Conservation (phyloP, 495 filamentous ascomycete genomes). For the Penicillium lagena region DNA sequence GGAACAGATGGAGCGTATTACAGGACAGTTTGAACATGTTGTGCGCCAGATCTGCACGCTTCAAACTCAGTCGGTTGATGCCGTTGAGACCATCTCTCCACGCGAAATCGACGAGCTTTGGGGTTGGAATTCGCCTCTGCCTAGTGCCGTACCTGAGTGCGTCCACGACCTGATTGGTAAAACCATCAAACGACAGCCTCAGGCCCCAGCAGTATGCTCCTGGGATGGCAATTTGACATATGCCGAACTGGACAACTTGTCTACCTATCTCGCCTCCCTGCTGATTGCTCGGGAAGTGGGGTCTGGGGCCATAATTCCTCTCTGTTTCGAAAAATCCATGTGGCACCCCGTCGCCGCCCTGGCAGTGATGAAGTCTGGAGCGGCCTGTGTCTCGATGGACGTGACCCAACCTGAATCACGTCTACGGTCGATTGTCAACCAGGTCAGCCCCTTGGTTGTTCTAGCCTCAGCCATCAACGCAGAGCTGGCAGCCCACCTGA, state of each 20-base stretch:
- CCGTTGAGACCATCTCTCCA: background rate
- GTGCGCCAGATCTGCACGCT: background rate
- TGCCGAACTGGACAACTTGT: slow-evolving; percentile 31
- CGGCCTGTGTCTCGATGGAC: background rate
- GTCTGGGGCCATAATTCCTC: slow-evolving; percentile 25
- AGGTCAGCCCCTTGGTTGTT: background rate
- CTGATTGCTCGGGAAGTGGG: slow-evolving; percentile 12
- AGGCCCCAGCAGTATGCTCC: slow-evolving; percentile 17
- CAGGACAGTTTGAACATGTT: background rate
- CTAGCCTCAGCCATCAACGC: background rate
- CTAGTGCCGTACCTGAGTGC: background rate
- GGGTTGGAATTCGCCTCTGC: background rate
- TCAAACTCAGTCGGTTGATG: background rate
- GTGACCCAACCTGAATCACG: background rate
- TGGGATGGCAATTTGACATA: slow-evolving; percentile 50
- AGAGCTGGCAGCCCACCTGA: too few relatives aligned
- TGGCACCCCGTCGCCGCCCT: slow-evolving; percentile 35
- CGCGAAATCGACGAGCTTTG: background rate
- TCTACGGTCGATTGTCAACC: background rate
- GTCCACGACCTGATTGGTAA: background rate
- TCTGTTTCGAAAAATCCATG: slow-evolving; percentile 39
- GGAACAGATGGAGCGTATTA: background rate
- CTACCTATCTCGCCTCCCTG: slow-evolving; percentile 21
- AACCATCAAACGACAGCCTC: slow-evolving; percentile 10
- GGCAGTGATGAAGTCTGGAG: slow-evolving; percentile 33